Evolutionary conservation across 495 filamentous ascomycete species (phyloP).

Genomic region (Lepidopterella palustris): DNA sequence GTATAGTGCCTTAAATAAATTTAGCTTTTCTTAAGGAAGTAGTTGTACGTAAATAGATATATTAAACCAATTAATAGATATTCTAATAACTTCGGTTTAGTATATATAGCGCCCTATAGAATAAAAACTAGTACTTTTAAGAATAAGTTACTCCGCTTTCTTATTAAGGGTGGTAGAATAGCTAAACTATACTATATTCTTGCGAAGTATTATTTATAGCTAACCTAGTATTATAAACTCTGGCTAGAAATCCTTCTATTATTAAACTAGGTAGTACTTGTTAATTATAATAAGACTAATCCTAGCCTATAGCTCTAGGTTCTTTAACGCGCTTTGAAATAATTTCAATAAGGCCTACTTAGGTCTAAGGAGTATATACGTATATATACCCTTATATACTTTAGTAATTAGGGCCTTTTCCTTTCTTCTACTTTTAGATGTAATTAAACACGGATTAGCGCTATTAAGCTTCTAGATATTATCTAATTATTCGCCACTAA

Average conservation of each 20-base stretch:
- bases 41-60: not conserved
- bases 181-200: too few species aligned
- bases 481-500: not conserved
- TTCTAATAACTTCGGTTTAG: not conserved
- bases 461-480: not conserved
- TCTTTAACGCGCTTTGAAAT: not conserved
- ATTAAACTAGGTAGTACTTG: too few species aligned
- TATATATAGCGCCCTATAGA: not conserved
- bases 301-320: not conserved
- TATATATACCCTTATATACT: too few species aligned
- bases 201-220: not conserved
- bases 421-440: not conserved
- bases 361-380: too few species aligned
- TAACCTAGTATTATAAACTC: not conserved
- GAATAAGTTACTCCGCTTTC: not conserved
- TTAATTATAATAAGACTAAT: too few species aligned
- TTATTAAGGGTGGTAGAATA: not conserved
- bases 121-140: not conserved
- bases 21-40: not conserved
- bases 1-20: not conserved
- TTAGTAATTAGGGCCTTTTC: not conserved
- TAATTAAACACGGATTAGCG: not conserved
- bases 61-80: not conserved
- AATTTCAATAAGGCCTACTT: not conserved
- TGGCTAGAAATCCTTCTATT: not conserved